Evolutionary conservation across 108 stramenopile genomes (phyloP).

Genomic region (Fistulifera pelliculosa): DNA sequence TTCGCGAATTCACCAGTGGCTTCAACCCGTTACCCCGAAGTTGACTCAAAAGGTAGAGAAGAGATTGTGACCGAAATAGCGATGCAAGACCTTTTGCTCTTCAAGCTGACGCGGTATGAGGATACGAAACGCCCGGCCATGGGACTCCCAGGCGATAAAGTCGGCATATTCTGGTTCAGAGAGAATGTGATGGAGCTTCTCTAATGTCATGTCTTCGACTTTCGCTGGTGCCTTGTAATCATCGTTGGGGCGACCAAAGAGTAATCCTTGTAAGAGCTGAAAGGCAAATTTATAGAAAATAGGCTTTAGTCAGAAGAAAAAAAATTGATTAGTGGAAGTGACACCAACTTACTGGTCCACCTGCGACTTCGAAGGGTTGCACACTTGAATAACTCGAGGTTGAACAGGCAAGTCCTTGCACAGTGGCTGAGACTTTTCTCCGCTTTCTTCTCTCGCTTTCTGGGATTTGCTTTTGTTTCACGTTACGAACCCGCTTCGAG

Average conservation of each 20-base stretch:
- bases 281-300: no score
- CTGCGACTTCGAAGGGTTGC: no score
- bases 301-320: no score
- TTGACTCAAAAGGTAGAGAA: neutral
- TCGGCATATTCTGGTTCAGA: slow-evolving; percentile 38
- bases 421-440: neutral
- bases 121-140: slow-evolving; percentile 29
- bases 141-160: slow-evolving; percentile 43
- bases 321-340: neutral
- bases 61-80: no score
- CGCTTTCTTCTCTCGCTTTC: no score
- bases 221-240: slow-evolving; percentile 1
- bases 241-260: slow-evolving; percentile 2
- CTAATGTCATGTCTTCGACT: slow-evolving; percentile 1
- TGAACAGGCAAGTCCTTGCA: neutral
- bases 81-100: slow-evolving; percentile 18
- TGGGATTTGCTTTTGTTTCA: neutral
- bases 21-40: no score
- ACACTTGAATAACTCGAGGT: no score
- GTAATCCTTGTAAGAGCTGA: slow-evolving; percentile 10
- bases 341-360: neutral
- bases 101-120: slow-evolving; percentile 17
- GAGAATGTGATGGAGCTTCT: slow-evolving; percentile 45
- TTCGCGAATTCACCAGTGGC: no score
- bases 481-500: neutral